Percentiles rank a stretch among this genome's conserved stretches.
phyloP scores from a whole-genome alignment of 805 yeast genomes.

The Saturnispora silvae region DNA sequence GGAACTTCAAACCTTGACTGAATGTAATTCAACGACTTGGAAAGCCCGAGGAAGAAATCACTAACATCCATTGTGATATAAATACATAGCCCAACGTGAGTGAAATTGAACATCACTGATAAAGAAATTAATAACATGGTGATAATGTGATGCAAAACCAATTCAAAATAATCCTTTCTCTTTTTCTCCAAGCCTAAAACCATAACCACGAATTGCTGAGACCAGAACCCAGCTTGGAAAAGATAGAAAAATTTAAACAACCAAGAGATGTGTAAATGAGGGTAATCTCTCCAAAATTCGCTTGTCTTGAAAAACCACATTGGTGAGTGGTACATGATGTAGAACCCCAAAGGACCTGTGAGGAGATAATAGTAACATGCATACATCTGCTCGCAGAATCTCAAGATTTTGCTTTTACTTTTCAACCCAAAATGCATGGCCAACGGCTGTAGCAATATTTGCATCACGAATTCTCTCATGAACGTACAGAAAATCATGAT shows the following conservation, averaged over 20 bases:
- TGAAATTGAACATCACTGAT: constrained; percentile 89
- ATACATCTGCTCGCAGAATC: constrained; percentile 93
- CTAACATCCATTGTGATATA: constrained; percentile 95
- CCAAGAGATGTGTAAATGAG: constrained; percentile 65
- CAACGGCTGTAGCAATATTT: constrained; percentile 61
- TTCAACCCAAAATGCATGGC: constrained; percentile 45
- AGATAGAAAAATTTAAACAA: constrained; percentile 74
- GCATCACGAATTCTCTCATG: constrained; percentile 85
- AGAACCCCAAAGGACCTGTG: constrained; percentile 79
- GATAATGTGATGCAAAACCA: constrained; percentile 86
- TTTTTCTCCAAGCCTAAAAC: constrained; percentile 85
- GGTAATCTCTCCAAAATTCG: constrained; percentile 70
- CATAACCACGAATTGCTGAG: constrained; percentile 84
- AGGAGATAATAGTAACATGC: constrained; percentile 70
- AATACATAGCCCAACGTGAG: constrained; percentile 87
- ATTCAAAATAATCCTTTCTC: constrained; percentile 84
- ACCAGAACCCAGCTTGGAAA: constrained; percentile 95
- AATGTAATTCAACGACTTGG: constrained; percentile 82
- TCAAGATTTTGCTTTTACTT: constrained; percentile 45
- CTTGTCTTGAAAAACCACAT: constrained; percentile 85
- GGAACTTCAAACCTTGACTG: constrained; percentile 55
- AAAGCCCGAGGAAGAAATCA: constrained; percentile 74
- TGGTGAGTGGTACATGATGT: constrained; percentile 75
- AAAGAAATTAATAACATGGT: constrained; percentile 80
- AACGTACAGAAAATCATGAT: constrained; percentile 85